phyloP scores from a whole-genome alignment of 257 asterid genomes.

The Euphrasia confusa region DNA sequence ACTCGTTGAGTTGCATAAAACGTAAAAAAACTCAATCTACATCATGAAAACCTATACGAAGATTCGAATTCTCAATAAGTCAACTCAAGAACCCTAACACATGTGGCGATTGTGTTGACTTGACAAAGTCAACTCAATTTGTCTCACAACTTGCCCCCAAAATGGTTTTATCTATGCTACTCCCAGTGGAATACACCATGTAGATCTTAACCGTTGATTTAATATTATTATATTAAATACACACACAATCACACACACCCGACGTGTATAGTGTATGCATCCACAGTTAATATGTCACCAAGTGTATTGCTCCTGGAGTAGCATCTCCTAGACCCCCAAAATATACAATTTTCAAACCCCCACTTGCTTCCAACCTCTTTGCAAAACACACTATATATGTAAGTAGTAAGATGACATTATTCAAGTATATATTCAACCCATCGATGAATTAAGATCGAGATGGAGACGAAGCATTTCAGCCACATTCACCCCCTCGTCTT shows the following conservation, averaged over 20 bases:
- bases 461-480: constrained; percentile 66
- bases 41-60: too few relatives aligned
- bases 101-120: constrained; percentile 6
- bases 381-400: constrained; percentile 18
- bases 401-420: neutral
- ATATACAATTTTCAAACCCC: constrained; percentile 22
- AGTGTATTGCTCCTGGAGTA: too few relatives aligned
- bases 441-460: neutral
- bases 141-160: constrained; percentile 21
- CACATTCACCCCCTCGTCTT: constrained; percentile 50
- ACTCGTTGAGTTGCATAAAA: too few relatives aligned
- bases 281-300: too few relatives aligned
- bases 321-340: too few relatives aligned
- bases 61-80: constrained; percentile 7
- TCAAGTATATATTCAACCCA: neutral
- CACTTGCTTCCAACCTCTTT: constrained; percentile 24
- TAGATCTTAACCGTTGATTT: too few relatives aligned
- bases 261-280: too few relatives aligned
- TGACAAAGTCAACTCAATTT: constrained; percentile 31
- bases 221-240: too few relatives aligned
- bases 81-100: constrained; percentile 24
- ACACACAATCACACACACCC: too few relatives aligned
- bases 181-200: too few relatives aligned
- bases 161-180: too few relatives aligned
- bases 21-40: too few relatives aligned